Evolutionary conservation across 2,329 filamentous ascomycete species (phyloP).

Genomic region (Coniochaeta ligniaria): DNA sequence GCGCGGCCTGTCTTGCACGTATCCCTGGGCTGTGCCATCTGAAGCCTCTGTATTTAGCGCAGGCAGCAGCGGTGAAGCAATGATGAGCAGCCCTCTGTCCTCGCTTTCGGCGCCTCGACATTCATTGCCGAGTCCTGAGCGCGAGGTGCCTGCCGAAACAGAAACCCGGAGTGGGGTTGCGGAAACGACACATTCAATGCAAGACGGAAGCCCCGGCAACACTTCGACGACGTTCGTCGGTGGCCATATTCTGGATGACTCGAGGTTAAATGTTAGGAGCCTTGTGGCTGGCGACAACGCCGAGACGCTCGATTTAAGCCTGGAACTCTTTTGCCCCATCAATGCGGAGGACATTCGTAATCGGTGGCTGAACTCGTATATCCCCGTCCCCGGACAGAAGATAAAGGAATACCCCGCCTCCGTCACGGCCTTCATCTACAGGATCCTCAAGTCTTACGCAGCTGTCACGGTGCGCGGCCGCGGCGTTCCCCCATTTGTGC

Average conservation of each 20-base stretch:
- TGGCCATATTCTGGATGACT: no score
- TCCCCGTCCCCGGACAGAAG: conserved; percentile 34
- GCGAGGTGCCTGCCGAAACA: background rate
- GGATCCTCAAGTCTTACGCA: conserved; percentile 36
- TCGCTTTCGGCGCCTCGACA: background rate
- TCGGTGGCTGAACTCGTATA: conserved; percentile 40
- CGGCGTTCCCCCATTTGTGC: conserved; percentile 35
- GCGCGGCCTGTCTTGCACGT: background rate
- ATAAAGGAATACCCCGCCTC: conserved; percentile 31
- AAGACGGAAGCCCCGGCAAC: no score
- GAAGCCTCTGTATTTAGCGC: background rate
- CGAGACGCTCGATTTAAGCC: conserved; percentile 17
- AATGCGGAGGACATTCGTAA: conserved; percentile 37
- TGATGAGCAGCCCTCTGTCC: background rate
- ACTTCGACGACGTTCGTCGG: no score
- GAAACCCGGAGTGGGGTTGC: conserved; percentile 6
- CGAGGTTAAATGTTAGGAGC: no score
- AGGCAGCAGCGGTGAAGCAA: background rate
- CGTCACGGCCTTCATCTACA: conserved; percentile 30
- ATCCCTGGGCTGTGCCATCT: background rate
- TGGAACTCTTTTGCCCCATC: conserved; percentile 35
- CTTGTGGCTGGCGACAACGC: conserved; percentile 13
- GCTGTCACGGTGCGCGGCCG: conserved; percentile 26
- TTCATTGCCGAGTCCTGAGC: background rate
- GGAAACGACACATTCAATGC: no score